Evolutionary conservation across 2,329 filamentous ascomycete genomes (phyloP).

Genomic region (Aspergillaceae sp.): DNA sequence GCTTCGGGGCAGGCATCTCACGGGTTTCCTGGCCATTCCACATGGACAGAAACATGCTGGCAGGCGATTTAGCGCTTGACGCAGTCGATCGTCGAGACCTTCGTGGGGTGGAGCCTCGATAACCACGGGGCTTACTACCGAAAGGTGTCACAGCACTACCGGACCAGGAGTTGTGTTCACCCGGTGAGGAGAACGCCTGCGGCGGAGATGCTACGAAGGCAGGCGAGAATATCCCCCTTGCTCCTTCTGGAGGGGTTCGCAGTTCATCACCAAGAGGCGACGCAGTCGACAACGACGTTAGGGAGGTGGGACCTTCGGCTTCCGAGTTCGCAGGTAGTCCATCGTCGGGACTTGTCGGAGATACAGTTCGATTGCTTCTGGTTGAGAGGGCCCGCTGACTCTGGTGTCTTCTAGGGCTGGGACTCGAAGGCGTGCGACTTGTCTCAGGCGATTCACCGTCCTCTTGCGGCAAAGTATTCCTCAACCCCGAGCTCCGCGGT

Average conservation of each 20-base stretch:
- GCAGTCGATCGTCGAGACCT: slow-evolving; percentile 41
- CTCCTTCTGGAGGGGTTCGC: slow-evolving; percentile 33
- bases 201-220: slow-evolving; percentile 30
- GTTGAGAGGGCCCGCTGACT: slow-evolving; percentile 20
- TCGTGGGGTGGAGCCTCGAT: slow-evolving; percentile 24
- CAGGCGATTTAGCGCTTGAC: slow-evolving; percentile 49
- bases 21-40: slow-evolving; percentile 31
- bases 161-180: slow-evolving; percentile 36
- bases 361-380: slow-evolving; percentile 16
- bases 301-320: slow-evolving; percentile 32
- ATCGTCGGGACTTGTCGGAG: slow-evolving; percentile 15
- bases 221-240: slow-evolving; percentile 30
- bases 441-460: slow-evolving; percentile 13
- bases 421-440: slow-evolving; percentile 11
- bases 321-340: slow-evolving; percentile 17
- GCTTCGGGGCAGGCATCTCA: slow-evolving; percentile 38
- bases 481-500: slow-evolving; percentile 26
- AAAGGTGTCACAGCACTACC: slow-evolving; percentile 21
- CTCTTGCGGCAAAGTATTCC: slow-evolving; percentile 29
- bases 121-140: slow-evolving; percentile 28
- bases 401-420: slow-evolving; percentile 15
- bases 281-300: slow-evolving; percentile 37
- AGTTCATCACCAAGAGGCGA: slow-evolving; percentile 34
- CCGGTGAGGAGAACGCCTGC: slow-evolving; percentile 30
- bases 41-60: slow-evolving; percentile 50